A percentile compares a stretch with the other conserved stretches of the same genome.
These are phyloP conservation scores for Cytospora chrysosperma DNA, from an alignment of 2,329 filamentous ascomycete genomes.

Conservation along the genomic window DNA sequence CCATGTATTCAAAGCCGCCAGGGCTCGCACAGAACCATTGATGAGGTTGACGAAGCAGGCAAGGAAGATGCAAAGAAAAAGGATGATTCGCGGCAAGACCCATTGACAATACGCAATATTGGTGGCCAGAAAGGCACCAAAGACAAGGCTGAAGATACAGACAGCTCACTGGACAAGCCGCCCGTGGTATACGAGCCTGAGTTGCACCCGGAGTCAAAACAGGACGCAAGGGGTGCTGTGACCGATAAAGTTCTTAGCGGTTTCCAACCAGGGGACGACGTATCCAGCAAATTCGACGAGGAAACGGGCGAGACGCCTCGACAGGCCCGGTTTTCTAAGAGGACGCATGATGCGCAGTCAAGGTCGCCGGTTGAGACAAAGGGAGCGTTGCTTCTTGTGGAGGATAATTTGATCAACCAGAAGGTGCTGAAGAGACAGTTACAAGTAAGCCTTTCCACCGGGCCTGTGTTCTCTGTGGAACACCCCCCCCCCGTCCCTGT, in stretches of 20 bases:
- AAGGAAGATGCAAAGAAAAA: background rate
- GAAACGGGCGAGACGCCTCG: background rate
- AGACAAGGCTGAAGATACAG: background rate
- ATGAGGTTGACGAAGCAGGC: background rate
- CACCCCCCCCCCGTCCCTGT: no score
- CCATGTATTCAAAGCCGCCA: background rate
- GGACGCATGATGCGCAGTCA: background rate
- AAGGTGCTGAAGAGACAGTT: slow-evolving; percentile 10
- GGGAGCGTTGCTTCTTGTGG: slow-evolving; percentile 5
- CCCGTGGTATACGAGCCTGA: background rate
- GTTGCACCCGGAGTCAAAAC: background rate
- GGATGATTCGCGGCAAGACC: background rate
- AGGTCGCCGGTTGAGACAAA: background rate
- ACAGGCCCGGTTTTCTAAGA: background rate
- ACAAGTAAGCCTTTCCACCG: background rate
- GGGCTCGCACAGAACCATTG: background rate
- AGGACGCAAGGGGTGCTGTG: background rate
- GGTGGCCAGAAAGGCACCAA: background rate
- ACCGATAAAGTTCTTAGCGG: background rate
- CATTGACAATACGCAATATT: background rate
- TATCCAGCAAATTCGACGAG: background rate
- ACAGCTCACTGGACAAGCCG: background rate
- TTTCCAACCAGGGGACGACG: background rate
- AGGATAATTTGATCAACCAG: slow-evolving; percentile 14
- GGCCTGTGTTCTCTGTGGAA: background rate